phyloP scores from a whole-genome alignment of 129 eudicot genomes.

The Calendula officinalis region DNA sequence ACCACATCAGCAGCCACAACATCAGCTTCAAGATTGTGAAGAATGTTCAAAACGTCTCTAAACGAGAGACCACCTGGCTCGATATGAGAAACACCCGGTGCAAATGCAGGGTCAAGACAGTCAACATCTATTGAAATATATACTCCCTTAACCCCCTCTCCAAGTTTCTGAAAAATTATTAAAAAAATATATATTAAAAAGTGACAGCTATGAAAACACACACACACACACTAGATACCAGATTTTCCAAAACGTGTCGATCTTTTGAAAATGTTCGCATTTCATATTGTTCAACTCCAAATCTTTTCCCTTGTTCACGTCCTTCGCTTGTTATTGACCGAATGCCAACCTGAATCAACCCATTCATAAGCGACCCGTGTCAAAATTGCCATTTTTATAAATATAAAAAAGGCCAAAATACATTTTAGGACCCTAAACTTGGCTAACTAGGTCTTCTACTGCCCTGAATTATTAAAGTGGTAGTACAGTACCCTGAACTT shows the following conservation, averaged over 20 bases:
- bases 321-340: constrained; percentile 90
- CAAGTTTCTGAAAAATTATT: constrained; percentile 65
- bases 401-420: too few species aligned
- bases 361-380: not conserved
- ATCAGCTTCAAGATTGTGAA: constrained; percentile 89
- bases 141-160: constrained; percentile 95
- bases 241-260: constrained; percentile 66
- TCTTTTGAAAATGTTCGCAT: constrained; percentile 94
- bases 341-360: constrained; percentile 71
- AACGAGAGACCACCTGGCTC: constrained; percentile 97
- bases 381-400: not conserved
- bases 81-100: constrained; percentile 95
- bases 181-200: not conserved
- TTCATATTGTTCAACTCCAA: constrained; percentile 96
- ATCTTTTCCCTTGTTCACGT: constrained; percentile 95
- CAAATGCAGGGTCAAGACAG: constrained; percentile 96
- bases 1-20: constrained; percentile 96
- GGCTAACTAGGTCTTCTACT: too few species aligned
- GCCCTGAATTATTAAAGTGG: too few species aligned
- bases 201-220: not conserved
- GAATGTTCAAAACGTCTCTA: constrained; percentile 83
- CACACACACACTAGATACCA: constrained; percentile 45
- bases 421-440: too few species aligned
- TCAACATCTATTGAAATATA: constrained; percentile 85
- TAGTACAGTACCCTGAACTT: too few species aligned